Conservation (phyloP, 1,284 basidiomycete genomes). For the Taiwanofungus camphoratus region DNA sequence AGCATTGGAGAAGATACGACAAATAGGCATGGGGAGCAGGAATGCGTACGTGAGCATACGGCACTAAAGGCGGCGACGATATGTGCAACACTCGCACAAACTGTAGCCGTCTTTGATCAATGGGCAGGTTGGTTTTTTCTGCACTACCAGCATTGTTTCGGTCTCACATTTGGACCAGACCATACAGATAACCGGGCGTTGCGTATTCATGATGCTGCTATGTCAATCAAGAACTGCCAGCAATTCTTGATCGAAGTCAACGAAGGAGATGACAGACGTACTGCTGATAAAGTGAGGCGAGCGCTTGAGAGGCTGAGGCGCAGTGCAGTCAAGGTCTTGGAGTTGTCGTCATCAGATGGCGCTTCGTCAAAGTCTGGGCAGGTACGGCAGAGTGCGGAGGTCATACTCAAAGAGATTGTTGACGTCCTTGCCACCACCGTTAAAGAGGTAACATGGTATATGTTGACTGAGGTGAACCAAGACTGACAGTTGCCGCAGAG, state of each 20-base stretch:
- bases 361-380: constrained; percentile 5
- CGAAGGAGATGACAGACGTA: constrained; percentile 29
- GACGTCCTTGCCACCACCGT: constrained; percentile 25
- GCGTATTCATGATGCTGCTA: constrained; percentile 10
- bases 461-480: background rate
- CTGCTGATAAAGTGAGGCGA: constrained; percentile 48
- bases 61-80: constrained; percentile 34
- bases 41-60: constrained; percentile 10
- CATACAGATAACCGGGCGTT: constrained; percentile 10
- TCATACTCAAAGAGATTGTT: constrained; percentile 28
- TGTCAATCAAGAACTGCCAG: constrained; percentile 9
- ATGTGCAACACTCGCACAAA: constrained; percentile 39
- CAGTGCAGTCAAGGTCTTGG: constrained; percentile 40
- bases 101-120: constrained; percentile 33
- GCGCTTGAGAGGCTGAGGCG: constrained; percentile 57
- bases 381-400: constrained; percentile 11
- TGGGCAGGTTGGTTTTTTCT: constrained; percentile 11
- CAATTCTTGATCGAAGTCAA: constrained; percentile 15
- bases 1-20: background rate
- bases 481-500: constrained; percentile 1
- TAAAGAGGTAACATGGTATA: constrained; percentile 20
- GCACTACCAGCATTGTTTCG: background rate
- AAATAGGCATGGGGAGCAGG: background rate
- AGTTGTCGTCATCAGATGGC: constrained; percentile 19
- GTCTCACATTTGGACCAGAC: constrained; percentile 1